These are phyloP conservation scores for Didymella lethalis DNA, from an alignment of 2,329 filamentous ascomycete species.

Conservation along the genomic window DNA sequence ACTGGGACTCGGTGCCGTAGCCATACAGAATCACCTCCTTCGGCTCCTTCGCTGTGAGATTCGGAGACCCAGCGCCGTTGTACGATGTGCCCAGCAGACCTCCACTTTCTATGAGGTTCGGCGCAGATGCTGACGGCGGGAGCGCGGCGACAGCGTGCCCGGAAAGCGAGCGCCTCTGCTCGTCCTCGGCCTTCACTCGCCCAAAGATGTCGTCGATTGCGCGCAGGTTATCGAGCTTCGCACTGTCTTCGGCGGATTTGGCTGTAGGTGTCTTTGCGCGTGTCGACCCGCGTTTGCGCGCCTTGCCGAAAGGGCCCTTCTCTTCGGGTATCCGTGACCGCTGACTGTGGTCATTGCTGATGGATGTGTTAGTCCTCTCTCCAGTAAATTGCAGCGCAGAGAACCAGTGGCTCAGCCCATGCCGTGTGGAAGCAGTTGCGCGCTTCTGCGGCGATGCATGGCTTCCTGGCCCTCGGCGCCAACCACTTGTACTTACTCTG, in stretches of 20 bases:
- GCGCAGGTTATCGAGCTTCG: constrained; percentile 54
- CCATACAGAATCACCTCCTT: constrained; percentile 88
- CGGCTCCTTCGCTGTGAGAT: constrained; percentile 60
- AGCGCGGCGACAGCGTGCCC: constrained; percentile 31
- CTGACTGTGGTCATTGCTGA: constrained; percentile 54
- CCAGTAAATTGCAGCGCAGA: background rate
- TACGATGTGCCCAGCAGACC: constrained; percentile 39
- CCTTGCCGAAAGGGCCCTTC: constrained; percentile 68
- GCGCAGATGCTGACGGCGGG: constrained; percentile 43
- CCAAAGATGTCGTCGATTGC: constrained; percentile 59
- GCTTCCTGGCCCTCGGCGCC: background rate
- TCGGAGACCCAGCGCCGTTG: constrained; percentile 41
- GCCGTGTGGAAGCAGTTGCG: constrained; percentile 2
- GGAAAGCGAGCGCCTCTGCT: constrained; percentile 40
- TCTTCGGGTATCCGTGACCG: constrained; percentile 63
- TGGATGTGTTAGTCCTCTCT: background rate
- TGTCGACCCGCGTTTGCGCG: constrained; percentile 55
- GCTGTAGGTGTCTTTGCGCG: constrained; percentile 66
- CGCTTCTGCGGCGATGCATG: background rate
- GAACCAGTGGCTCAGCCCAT: background rate
- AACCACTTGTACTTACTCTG: constrained; percentile 59
- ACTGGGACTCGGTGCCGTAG: constrained; percentile 73
- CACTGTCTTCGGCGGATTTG: constrained; percentile 64
- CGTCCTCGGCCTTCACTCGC: constrained; percentile 41
- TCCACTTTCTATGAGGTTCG: constrained; percentile 43